Conservation (phyloP, 1,284 basidiomycete genomes). For the Vanrija sp. region DNA sequence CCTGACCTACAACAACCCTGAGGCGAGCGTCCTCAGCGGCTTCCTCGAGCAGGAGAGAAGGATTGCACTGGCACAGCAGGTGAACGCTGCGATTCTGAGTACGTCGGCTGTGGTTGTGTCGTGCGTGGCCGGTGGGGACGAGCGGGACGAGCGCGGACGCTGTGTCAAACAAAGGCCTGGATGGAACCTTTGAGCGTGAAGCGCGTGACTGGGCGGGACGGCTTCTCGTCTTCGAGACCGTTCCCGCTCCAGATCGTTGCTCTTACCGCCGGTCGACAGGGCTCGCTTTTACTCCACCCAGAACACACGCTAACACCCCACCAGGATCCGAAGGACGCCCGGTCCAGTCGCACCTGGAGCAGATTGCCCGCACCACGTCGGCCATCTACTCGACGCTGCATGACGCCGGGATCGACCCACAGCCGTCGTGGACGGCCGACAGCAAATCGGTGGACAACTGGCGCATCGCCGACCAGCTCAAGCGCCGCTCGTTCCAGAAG, state of each 20-base stretch:
- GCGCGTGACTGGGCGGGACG: not conserved
- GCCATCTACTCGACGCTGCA: conserved; percentile 29
- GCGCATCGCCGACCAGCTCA: conserved; percentile 19
- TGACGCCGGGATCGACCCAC: conserved; percentile 28
- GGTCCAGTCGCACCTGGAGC: conserved; percentile 30
- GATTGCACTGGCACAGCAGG: conserved; percentile 42
- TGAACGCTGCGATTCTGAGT: conserved; percentile 47
- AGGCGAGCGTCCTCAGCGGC: conserved; percentile 40
- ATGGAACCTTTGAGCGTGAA: too few relatives aligned
- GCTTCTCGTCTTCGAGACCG: not conserved
- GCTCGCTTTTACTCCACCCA: not conserved
- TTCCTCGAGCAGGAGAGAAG: conserved; percentile 44
- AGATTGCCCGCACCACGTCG: conserved; percentile 25
- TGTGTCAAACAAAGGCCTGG: not conserved
- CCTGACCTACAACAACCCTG: conserved; percentile 47
- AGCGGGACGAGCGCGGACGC: not conserved
- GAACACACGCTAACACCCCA: not conserved
- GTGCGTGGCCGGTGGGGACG: not conserved
- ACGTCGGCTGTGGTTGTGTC: conserved; percentile 15
- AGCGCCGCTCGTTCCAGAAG: conserved; percentile 15
- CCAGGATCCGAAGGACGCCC: conserved; percentile 27
- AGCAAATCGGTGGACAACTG: conserved; percentile 10
- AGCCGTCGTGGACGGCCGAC: conserved; percentile 32
- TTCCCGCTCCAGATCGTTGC: not conserved
- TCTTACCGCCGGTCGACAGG: not conserved